Percentiles rank a stretch among this genome's conserved stretches.
Conservation (phyloP, 306 rosid species). For the Rosa multiflora region DNA sequence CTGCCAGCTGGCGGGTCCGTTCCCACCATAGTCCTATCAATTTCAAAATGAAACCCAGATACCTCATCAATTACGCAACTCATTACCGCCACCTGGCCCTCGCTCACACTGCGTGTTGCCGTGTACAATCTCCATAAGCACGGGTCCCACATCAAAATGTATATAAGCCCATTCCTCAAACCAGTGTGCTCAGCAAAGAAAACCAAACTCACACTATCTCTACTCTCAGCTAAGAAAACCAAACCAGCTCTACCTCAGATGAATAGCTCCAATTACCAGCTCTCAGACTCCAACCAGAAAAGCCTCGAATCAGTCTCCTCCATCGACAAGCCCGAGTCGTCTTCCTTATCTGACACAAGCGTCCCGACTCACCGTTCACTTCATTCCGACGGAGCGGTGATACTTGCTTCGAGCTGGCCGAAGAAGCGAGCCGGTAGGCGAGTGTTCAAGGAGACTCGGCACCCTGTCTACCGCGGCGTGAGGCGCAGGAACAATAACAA, state of each 20-base stretch:
- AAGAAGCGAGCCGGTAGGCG: constrained; percentile 70
- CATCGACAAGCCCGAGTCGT: constrained; percentile 10
- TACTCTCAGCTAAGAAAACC: not conserved
- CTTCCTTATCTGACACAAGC: constrained; percentile 24
- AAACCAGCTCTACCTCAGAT: not conserved
- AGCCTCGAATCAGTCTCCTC: not conserved
- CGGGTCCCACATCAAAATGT: too few relatives aligned
- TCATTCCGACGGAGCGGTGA: constrained; percentile 44
- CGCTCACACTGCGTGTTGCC: not conserved
- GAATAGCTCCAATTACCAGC: not conserved
- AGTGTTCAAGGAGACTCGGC: constrained; percentile 72
- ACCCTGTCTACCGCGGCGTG: constrained; percentile 77
- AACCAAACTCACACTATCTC: not conserved
- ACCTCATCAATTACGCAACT: too few relatives aligned
- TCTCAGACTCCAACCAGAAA: not conserved
- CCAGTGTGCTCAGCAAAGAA: too few relatives aligned
- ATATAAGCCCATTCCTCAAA: too few relatives aligned
- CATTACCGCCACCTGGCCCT: not conserved
- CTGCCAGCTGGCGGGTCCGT: too few relatives aligned
- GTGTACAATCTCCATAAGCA: not conserved
- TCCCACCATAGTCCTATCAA: too few relatives aligned
- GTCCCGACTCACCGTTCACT: not conserved
- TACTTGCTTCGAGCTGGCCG: constrained; percentile 53
- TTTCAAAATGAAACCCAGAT: too few relatives aligned
- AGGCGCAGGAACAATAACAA: constrained; percentile 62